Conservation (phyloP, 2,329 filamentous ascomycete genomes). For the Pseudocercospora macadamiae region DNA sequence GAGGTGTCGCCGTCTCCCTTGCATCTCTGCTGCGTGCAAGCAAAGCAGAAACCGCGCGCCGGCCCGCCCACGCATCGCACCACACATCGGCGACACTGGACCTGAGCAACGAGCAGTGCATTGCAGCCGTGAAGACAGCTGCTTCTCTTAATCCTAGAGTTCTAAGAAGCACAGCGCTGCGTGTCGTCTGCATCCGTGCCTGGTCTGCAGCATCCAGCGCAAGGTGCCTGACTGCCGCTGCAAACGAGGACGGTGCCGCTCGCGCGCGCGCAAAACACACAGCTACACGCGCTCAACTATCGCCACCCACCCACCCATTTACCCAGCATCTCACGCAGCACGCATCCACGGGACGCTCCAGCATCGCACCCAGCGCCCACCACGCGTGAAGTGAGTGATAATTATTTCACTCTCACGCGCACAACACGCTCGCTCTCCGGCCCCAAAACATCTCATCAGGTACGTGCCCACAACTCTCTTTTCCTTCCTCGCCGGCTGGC, state of each 20-base stretch:
- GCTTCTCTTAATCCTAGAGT: not conserved
- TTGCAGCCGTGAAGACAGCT: not conserved
- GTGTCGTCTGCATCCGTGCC: conserved; percentile 6
- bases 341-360: conserved; percentile 2
- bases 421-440: not conserved
- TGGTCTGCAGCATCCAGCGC: conserved; percentile 14
- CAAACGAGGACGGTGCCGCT: conserved; percentile 20
- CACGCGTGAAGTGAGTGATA: not conserved
- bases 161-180: conserved; percentile 6
- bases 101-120: too few relatives aligned
- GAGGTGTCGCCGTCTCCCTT: conserved; percentile 25
- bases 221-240: conserved; percentile 27
- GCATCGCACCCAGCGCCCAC: conserved; percentile 2
- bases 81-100: not conserved
- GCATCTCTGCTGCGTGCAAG: conserved; percentile 12
- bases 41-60: conserved; percentile 17
- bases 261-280: conserved; percentile 11
- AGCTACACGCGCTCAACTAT: conserved; percentile 2
- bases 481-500: conserved; percentile 16
- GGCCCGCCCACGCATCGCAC: conserved; percentile 20
- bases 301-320: not conserved
- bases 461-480: conserved; percentile 8
- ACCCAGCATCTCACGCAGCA: conserved; percentile 6
- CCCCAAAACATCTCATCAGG: conserved; percentile 13
- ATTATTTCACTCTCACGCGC: conserved; percentile 2